Conservation (phyloP, 257 asterid species). For the Solanum chilense region DNA sequence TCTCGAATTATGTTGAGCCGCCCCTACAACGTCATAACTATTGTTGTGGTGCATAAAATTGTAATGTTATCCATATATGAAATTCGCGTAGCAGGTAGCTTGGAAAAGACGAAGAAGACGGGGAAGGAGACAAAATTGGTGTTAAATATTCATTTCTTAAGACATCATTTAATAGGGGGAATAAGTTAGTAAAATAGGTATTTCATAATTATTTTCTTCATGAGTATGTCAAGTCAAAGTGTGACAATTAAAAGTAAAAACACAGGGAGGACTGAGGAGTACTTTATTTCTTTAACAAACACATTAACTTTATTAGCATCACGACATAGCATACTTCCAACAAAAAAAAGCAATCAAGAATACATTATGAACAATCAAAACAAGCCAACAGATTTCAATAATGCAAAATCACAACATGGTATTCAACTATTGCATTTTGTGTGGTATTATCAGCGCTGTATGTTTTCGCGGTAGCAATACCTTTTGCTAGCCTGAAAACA, state of each 20-base stretch:
- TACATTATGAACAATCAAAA: background rate
- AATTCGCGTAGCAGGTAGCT: no score
- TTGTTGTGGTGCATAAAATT: no score
- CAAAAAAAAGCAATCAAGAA: background rate
- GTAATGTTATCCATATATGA: no score
- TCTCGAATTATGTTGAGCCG: no score
- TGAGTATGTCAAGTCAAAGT: background rate
- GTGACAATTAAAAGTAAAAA: background rate
- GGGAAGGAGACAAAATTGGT: no score
- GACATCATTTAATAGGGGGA: background rate
- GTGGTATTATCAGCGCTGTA: background rate
- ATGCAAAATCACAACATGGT: background rate
- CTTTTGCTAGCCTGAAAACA: background rate
- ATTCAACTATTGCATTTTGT: background rate
- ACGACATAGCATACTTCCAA: background rate
- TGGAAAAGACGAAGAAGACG: no score
- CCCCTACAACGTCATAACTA: no score
- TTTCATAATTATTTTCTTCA: no score
- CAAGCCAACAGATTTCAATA: background rate
- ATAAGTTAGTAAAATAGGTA: background rate
- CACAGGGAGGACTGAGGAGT: no score
- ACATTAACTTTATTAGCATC: background rate
- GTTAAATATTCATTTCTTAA: background rate
- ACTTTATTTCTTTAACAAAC: background rate
- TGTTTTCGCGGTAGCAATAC: background rate